Percentiles rank a stretch among this genome's conserved stretches.
phyloP scores from a whole-genome alignment of 129 eudicot genomes.

The Lactuca saligna region DNA sequence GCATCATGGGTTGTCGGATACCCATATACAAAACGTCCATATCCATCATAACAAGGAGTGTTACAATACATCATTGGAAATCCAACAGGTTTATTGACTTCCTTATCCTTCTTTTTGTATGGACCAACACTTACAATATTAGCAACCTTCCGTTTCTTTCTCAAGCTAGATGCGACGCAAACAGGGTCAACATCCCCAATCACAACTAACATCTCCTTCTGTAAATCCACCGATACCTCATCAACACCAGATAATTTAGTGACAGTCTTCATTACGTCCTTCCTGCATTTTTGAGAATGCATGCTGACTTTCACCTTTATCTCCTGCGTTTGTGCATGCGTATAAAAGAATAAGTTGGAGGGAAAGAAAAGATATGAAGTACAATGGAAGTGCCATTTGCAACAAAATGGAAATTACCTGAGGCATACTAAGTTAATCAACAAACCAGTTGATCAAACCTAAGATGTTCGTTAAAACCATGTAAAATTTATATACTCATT shows the following conservation, averaged over 20 bases:
- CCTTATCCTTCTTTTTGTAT: constrained; percentile 15
- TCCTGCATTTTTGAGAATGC: too few species aligned
- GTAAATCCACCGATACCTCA: too few species aligned
- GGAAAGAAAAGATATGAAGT: background rate
- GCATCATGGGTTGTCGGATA: constrained; percentile 5
- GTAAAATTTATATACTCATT: constrained; percentile 6
- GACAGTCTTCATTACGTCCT: too few species aligned
- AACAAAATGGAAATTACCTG: constrained; percentile 18
- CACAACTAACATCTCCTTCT: background rate
- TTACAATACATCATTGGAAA: constrained; percentile 10
- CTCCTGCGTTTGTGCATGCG: too few species aligned
- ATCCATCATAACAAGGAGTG: constrained; percentile 10
- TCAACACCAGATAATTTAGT: too few species aligned
- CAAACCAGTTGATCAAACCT: background rate
- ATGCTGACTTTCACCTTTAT: too few species aligned
- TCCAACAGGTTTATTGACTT: background rate
- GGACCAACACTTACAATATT: constrained; percentile 28
- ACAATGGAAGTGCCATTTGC: background rate
- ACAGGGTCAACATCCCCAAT: constrained; percentile 38
- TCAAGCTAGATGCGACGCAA: constrained; percentile 25
- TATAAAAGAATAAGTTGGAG: background rate
- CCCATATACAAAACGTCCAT: background rate
- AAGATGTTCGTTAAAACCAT: background rate
- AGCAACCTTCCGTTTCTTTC: constrained; percentile 30
- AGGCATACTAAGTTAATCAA: background rate